These are phyloP conservation scores for Canariomyces notabilis DNA, from an alignment of 2,329 filamentous ascomycete genomes.

Conservation along the genomic window DNA sequence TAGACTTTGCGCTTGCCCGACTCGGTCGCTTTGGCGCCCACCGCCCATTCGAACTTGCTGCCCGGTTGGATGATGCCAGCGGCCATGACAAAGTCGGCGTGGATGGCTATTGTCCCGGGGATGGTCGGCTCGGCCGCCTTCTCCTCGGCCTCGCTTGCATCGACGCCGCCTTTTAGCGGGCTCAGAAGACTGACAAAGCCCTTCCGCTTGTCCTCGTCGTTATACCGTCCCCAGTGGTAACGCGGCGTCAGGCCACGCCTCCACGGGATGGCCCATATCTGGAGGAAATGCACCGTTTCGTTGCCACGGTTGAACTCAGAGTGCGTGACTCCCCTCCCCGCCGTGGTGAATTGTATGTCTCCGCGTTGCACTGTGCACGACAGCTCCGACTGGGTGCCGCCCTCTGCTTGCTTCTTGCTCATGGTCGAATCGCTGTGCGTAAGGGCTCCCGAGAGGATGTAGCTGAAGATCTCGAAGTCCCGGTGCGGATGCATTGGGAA, in stretches of 20 bases:
- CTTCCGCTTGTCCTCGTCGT: conserved; percentile 66
- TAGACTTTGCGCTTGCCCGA: conserved; percentile 66
- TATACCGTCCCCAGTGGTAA: conserved; percentile 71
- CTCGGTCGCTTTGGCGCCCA: conserved; percentile 55
- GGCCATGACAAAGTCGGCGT: conserved; percentile 79
- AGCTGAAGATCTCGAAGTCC: conserved; percentile 86
- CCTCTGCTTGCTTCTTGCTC: conserved; percentile 65
- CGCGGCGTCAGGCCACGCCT: conserved; percentile 64
- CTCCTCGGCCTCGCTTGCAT: conserved; percentile 59
- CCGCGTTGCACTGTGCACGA: conserved; percentile 70
- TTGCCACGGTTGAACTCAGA: conserved; percentile 70
- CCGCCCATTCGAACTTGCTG: conserved; percentile 63
- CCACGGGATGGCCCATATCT: conserved; percentile 85
- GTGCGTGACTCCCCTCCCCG: conserved; percentile 76
- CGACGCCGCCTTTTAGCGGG: conserved; percentile 61
- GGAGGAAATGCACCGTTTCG: conserved; percentile 75
- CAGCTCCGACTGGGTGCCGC: conserved; percentile 52
- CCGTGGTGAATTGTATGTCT: conserved; percentile 86
- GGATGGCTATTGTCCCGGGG: conserved; percentile 69
- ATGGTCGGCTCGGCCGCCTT: conserved; percentile 56
- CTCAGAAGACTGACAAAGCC: conserved; percentile 72
- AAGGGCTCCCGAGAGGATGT: conserved; percentile 78
- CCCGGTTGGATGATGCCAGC: conserved; percentile 67
- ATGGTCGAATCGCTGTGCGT: conserved; percentile 87
- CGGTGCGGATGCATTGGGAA: conserved; percentile 83